Evolutionary conservation across 2,329 filamentous ascomycete species (phyloP), one percentile per base, ranked within the genome.

Genomic region (Blastomyces percursus): DNA sequence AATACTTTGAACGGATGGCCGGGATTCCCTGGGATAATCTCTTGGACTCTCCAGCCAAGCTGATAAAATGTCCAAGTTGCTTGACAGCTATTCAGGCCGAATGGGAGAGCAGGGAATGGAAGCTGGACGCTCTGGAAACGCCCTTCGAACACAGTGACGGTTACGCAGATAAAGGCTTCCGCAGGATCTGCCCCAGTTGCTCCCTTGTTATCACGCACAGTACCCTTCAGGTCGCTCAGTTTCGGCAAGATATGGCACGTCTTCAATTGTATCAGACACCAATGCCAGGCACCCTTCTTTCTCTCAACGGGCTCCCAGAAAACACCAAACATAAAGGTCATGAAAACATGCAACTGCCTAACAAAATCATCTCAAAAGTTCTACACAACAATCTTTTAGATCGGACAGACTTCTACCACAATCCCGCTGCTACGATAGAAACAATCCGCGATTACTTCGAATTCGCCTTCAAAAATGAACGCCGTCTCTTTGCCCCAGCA

Each of bases 221-320:
- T 55, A 74, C 78, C 1, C 78, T 91, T 1, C 79, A 81, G 21
- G 80, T 86, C 1, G 77, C 73, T 55, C 88, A 85, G 66, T 89
- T 91, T 67, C 76, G 78, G 57, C 73, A 71, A n/a, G 87, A 91
- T 67, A 72, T 81, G 7, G 71, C 78, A 30, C 68, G 69, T 0
- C 76, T 90, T 0, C 67, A 83, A 2, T 64, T 73, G 2, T 67
- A 78, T 2, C 67, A 77, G 14, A 70, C 75, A 1, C 84, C 87
- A 0, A 84, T 92, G 78, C 85, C 86, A 0, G 88, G 89, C 1
- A 91, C 88, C 0, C 71, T 90, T 2, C 77, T 90, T 9, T 77
- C 83, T 9, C 70, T 80, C 0, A 71, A 74, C 1, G 88, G 88
- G 0, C 72, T 76, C 19, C 82, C 85, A 0, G 70, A 76, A 44